Conservation (phyloP, 192 early-diverging fungal genomes). For the Coemansia sp. region DNA sequence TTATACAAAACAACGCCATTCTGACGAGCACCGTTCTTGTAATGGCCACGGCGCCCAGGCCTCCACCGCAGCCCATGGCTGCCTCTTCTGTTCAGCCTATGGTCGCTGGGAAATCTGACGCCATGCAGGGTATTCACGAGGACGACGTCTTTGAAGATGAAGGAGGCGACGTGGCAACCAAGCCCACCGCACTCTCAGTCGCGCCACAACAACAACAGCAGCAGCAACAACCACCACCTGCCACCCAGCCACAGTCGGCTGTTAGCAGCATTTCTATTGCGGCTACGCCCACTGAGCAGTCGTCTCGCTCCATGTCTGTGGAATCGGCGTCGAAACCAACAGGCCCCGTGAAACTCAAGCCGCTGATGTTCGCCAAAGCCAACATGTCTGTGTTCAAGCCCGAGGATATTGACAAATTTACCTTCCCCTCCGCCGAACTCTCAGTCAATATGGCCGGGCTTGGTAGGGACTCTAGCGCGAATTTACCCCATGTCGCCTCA, state of each 20-base stretch:
- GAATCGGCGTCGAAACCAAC: not conserved
- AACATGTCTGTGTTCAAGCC: slow-evolving; percentile 41
- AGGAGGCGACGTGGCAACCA: not conserved
- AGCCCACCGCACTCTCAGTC: not conserved
- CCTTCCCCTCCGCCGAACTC: slow-evolving; percentile 36
- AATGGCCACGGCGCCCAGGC: slow-evolving; percentile 14
- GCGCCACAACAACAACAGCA: not conserved
- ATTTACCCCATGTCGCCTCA: not conserved
- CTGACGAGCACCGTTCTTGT: slow-evolving; percentile 30
- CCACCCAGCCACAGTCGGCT: not conserved
- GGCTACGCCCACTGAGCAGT: not conserved
- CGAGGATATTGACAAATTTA: slow-evolving; percentile 48
- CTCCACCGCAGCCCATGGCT: not conserved
- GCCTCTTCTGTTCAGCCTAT: not conserved
- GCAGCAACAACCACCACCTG: not conserved
- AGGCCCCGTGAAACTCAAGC: slow-evolving; percentile 9
- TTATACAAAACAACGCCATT: not conserved
- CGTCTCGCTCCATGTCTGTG: not conserved
- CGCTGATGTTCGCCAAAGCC: slow-evolving; percentile 34
- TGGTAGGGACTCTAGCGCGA: not conserved
- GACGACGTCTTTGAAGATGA: slow-evolving; percentile 32
- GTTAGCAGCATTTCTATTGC: not conserved
- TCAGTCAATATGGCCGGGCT: slow-evolving; percentile 36
- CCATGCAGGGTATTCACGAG: slow-evolving; percentile 6
- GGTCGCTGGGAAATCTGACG: not conserved